Base-by-base conservation (phyloP, 2,329 filamentous ascomycete species). In the Pseudogymnoascus sp. region DNA sequence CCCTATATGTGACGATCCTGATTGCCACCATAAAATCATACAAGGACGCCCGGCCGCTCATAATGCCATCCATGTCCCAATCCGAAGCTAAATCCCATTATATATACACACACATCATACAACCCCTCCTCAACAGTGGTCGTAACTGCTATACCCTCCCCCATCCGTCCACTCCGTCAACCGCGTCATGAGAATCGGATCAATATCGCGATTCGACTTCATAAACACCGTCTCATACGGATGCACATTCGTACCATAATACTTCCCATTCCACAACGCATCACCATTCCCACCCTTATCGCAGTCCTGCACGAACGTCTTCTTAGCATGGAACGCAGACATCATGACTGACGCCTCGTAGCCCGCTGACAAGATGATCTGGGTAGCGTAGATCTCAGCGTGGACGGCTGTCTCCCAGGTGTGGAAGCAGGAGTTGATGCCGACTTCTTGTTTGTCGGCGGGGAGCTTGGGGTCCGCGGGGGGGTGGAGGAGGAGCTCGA, bases 161-260 rank as follows among this genome's bases (percentile, higher is more conserved):
- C 61, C 62, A 40, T 63, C 61, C 2, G 66, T 61, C 70, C 70
- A 71, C 62, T 68, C 60, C 1, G 64, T 69, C 62, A 69, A 60
- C 53, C 62, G 66, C 18, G 66, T 60, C 28, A 71, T 40, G 25
- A 59, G 62, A 1, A 67, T 25, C 1, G 62, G 63, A 46, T 68
- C 66, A 16, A 71, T 63, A 49, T 68, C 60, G 21, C 70, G 60
- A 64, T 72, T 70, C 11, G 66, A 68, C 64, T 72, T 72, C 16
- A 66, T 65, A 42, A 70, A 72, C 5, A 68, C 60, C 14, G 68
- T 72, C 66, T 72, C 69, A 21, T 65, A 72, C 1, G 68, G 67
- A 65, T 69, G 66, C 5, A 72, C 53, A 62, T 68, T 68, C 8
- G 64, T 70, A 1, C 70, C 71, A 36, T 69, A 71, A 60, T 72